Conservation (phyloP, 2,329 filamentous ascomycete species). For the Coniochaeta sp. region DNA sequence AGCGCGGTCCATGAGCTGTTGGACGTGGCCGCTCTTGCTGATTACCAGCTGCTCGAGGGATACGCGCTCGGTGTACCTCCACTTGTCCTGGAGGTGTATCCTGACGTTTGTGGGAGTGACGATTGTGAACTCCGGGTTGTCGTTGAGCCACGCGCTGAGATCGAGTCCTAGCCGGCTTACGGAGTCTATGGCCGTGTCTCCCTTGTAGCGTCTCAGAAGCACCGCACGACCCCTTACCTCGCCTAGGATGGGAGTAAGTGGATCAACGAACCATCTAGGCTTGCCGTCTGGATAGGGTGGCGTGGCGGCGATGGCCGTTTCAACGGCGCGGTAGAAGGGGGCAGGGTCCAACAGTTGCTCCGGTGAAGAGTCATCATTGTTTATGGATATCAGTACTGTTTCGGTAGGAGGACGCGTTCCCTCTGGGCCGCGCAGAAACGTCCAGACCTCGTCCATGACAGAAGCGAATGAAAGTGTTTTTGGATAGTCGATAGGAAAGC, state of each 20-base stretch:
- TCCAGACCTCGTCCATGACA: constrained; percentile 50
- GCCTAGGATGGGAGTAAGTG: constrained; percentile 53
- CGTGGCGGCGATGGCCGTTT: constrained; percentile 47
- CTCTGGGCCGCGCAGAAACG: constrained; percentile 47
- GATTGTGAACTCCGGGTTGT: constrained; percentile 52
- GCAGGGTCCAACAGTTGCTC: constrained; percentile 41
- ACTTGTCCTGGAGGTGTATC: constrained; percentile 39
- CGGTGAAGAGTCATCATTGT: constrained; percentile 59
- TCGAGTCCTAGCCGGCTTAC: constrained; percentile 24
- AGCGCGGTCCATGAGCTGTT: constrained; percentile 27
- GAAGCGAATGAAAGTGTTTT: constrained; percentile 53
- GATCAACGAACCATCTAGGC: constrained; percentile 53
- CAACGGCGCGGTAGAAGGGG: constrained; percentile 31
- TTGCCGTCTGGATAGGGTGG: constrained; percentile 19
- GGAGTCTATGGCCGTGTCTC: constrained; percentile 32
- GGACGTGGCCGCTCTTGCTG: constrained; percentile 30
- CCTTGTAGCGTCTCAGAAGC: constrained; percentile 51
- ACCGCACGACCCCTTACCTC: constrained; percentile 61
- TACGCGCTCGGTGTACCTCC: constrained; percentile 30
- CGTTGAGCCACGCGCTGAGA: constrained; percentile 52
- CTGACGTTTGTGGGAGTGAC: constrained; percentile 25
- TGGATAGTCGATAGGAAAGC: constrained; percentile 62
- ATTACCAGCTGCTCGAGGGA: constrained; percentile 28
- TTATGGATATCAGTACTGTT: constrained; percentile 60
- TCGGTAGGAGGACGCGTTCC: constrained; percentile 42